These are phyloP conservation scores for Diddensiella caesifluorescens DNA, from an alignment of 805 yeast genomes.

Conservation along the genomic window DNA sequence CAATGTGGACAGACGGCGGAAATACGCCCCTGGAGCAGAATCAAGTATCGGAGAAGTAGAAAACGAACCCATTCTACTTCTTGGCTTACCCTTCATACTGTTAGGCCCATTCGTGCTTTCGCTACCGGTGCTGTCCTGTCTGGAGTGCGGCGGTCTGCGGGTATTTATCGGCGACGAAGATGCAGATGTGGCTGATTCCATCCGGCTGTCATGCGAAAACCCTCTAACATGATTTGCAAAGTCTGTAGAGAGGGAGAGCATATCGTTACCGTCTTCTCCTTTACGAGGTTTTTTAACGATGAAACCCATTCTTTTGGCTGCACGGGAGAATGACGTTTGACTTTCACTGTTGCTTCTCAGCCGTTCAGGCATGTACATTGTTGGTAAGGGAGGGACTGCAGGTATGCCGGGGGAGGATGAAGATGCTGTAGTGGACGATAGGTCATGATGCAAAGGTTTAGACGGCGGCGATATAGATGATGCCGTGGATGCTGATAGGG, in stretches of 20 bases:
- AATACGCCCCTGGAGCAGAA: slow-evolving; percentile 42
- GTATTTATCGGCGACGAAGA: neutral
- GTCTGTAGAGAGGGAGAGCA: slow-evolving; percentile 11
- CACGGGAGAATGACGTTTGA: slow-evolving; percentile 47
- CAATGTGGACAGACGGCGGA: slow-evolving; percentile 57
- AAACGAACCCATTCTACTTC: slow-evolving; percentile 4
- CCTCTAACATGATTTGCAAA: slow-evolving; percentile 15
- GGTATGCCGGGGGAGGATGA: slow-evolving; percentile 10
- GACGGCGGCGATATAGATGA: slow-evolving; percentile 2
- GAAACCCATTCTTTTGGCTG: slow-evolving; percentile 72
- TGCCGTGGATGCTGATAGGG: slow-evolving; percentile 3
- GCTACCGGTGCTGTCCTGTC: slow-evolving; percentile 4
- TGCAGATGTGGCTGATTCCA: slow-evolving; percentile 4
- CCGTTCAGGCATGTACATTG: slow-evolving; percentile 20
- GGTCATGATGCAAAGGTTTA: neutral
- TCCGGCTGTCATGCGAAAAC: slow-evolving; percentile 15
- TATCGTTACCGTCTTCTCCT: slow-evolving; percentile 6
- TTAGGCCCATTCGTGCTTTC: neutral
- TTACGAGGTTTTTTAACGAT: slow-evolving; percentile 42
- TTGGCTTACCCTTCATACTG: neutral
- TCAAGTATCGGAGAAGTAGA: slow-evolving; percentile 16
- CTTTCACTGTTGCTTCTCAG: slow-evolving; percentile 38
- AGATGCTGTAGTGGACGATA: neutral
- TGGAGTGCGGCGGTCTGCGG: neutral
- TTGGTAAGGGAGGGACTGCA: slow-evolving; percentile 30